Conservation (phyloP, 805 yeast genomes). For the Cyberlindnera lachancei region DNA sequence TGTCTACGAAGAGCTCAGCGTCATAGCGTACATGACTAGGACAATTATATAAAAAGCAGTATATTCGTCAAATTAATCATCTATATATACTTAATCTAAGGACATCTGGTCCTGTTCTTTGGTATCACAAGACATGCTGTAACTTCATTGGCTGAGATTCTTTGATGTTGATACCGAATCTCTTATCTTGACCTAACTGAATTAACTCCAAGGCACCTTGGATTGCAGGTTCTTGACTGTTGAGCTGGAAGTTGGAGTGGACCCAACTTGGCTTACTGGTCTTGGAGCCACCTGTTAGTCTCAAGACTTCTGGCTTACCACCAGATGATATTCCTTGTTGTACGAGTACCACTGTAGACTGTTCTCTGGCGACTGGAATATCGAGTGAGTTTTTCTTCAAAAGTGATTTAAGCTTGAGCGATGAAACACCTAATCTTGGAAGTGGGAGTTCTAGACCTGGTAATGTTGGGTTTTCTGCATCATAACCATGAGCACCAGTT, state of each 20-base stretch:
- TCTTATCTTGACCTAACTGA: constrained; percentile 53
- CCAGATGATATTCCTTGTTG: constrained; percentile 32
- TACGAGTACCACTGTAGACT: constrained; percentile 63
- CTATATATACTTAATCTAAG: constrained; percentile 12
- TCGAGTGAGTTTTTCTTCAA: constrained; percentile 43
- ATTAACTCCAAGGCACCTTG: constrained; percentile 47
- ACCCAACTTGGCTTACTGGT: constrained; percentile 78
- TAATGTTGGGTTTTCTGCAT: constrained; percentile 55
- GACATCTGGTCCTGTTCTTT: constrained; percentile 10
- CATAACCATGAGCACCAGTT: constrained; percentile 60
- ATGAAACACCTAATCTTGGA: constrained; percentile 64
- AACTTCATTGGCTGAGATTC: constrained; percentile 53
- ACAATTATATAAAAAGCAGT: too few species aligned
- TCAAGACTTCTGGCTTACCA: constrained; percentile 49
- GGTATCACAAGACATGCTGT: constrained; percentile 5
- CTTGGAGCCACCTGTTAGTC: constrained; percentile 74
- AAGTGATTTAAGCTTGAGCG: constrained; percentile 59
- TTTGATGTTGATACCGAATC: constrained; percentile 61
- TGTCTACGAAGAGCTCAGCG: too few species aligned
- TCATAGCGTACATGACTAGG: too few species aligned
- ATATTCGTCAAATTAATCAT: too few species aligned
- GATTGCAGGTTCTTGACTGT: constrained; percentile 33
- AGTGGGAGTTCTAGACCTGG: constrained; percentile 73
- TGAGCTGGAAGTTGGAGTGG: constrained; percentile 66
- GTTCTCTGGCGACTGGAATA: constrained; percentile 68